phyloP scores from a whole-genome alignment of 225 moss, liverwort and hornwort species.

The Sphagnum contortum region DNA sequence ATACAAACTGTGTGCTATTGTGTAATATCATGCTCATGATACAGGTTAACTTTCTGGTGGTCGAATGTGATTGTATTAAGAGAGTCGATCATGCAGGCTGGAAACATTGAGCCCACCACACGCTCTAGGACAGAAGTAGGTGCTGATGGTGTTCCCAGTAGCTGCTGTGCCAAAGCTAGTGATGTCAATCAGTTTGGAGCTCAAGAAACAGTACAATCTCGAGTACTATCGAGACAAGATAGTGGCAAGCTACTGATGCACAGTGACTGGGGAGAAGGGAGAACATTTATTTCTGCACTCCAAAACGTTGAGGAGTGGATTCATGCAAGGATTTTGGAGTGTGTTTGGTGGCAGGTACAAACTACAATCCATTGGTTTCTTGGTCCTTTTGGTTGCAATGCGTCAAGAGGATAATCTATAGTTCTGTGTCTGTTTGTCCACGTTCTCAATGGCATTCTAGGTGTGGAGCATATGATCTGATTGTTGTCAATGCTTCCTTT shows the following conservation, averaged over 20 bases:
- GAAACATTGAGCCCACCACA: conserved; percentile 28
- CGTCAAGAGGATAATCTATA: neutral
- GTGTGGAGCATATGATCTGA: no score
- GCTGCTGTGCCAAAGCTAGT: conserved; percentile 10
- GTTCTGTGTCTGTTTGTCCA: no score
- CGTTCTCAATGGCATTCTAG: no score
- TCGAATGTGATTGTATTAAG: conserved; percentile 75
- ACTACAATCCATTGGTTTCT: neutral
- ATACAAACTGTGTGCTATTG: no score
- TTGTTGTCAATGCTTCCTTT: no score
- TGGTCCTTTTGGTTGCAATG: neutral
- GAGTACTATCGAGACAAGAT: conserved; percentile 18
- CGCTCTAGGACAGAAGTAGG: conserved; percentile 3
- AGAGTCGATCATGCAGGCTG: conserved; percentile 59
- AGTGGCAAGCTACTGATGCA: conserved; percentile 14
- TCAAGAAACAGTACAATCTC: conserved; percentile 9
- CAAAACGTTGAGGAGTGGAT: conserved; percentile 82
- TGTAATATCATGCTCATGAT: conserved; percentile 2
- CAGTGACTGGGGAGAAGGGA: conserved; percentile 59
- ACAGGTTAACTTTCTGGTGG: conserved; percentile 95
- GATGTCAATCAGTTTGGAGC: conserved; percentile 2
- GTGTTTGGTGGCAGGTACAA: conserved; percentile 95
- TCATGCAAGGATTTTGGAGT: conserved; percentile 74
- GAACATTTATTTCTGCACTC: conserved; percentile 59
- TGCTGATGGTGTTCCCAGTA: neutral